Base-by-base conservation (phyloP, 2,329 filamentous ascomycete species). In the Fulvia fulva region DNA sequence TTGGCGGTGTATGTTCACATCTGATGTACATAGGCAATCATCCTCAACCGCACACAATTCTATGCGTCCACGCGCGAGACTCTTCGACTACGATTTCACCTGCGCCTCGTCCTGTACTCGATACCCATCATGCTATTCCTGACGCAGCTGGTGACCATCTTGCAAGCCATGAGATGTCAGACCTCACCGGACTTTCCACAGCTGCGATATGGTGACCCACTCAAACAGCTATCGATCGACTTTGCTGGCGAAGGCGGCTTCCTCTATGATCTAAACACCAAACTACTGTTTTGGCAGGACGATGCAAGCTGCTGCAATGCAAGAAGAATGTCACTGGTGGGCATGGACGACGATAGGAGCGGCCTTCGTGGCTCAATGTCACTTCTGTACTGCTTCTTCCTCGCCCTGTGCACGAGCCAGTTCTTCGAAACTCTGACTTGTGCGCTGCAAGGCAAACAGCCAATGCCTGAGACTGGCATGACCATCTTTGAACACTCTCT, bases 401-500 rank as follows among this genome's bases (percentile, higher is more conserved):
- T 87, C 43, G 86, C 84, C 0, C 69, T 88, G 8, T 85, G 83
- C 62, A 74, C 87, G 1, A 92, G 91, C 65, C 90, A 96, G 70
- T 93, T 97, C 66, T 77, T 96, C 21, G 94, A 97, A 74, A 94
- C 90, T 0, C 77, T 97, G 9, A 88, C 88, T 3, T 96, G 91
- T 72, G 90, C 93, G 9, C 82, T 97, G 6, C 91, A 96, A 72
- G 93, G 93, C 30, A 85, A 89, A 2, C 83, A 85, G 2, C 83
- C 90, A 0, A 84, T 89, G 62, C 88, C 90, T 0, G 94, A 97
- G 75, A 95, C 91, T 1, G 92, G 91, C 19, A 96, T 97, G 90
- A 96, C 92, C 0, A 83, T 97, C 1, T 96, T 97, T 68, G 94
- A 99, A 72, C 92, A 97, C 70, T 97, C 92, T 0, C 80, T 99